Evolutionary conservation across 1,284 basidiomycete species (phyloP), one percentile per base, ranked within the genome.

Genomic region (Ceraceosorus guamensis): DNA sequence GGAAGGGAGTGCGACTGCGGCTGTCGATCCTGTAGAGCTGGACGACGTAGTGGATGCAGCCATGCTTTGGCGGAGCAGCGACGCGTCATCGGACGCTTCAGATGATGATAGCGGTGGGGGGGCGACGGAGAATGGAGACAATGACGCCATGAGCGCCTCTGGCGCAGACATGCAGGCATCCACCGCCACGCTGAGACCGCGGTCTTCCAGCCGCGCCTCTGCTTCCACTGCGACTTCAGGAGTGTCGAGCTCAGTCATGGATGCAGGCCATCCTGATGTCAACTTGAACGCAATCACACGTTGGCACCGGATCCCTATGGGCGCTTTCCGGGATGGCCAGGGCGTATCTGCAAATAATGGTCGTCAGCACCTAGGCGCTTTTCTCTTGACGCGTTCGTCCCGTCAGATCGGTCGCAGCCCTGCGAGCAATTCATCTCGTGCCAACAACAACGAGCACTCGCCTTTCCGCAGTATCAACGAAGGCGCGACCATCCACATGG

Each of bases 261-360:
- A 18, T 13, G 5, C 7, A 5, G 52, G 30, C 8, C 24, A 24
- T 24, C 32, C 37, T 1, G 67, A 65, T 0, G 50, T 72, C 43
- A 72, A 70, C 31, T 50, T 64, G 18, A 70, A 67, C 39, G 73
- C 69, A 2, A 67, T 75, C 55, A 64, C 71, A 1, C 52, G 73
- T 16, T 75, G 73, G 73, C 53, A 70, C 62, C 65, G 67, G 45
- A 70, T 75, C 35, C 73, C 73, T 2, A 72, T 75, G 66, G 68
- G 67, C 46, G 69, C 70, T 2, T 75, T 75, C 57, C 69, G 73
- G 6, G 67, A 71, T 34, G 65, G 68, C 34, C 71, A 72, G 49
- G 48, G n/a, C 56, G 43, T 37, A 8, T 48, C 33, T 37, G 53
- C 16, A 59, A 57, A 32, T 13, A 45, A 18, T 11, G 14, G 13